A percentile compares a stretch with the other conserved stretches of the same genome.
Evolutionary conservation across 2,329 filamentous ascomycete species (phyloP).

Genomic region (Arachnopeziza araneosa): DNA sequence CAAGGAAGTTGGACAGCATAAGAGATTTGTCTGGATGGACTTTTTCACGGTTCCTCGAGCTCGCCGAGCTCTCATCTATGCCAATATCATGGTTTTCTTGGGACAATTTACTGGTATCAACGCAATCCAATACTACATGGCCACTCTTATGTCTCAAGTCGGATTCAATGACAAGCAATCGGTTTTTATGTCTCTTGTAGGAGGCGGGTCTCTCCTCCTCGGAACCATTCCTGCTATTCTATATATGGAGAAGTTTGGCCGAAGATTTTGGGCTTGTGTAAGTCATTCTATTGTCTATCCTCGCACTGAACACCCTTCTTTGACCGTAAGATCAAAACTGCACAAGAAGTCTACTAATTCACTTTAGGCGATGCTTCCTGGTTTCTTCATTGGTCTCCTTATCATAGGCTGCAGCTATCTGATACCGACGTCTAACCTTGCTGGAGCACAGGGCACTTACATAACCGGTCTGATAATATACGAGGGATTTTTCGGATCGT

Average conservation of each 20-base stretch:
- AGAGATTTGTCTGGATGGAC: slow-evolving; percentile 64
- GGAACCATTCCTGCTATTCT: slow-evolving; percentile 64
- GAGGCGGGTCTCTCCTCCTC: slow-evolving; percentile 60
- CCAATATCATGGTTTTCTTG: slow-evolving; percentile 64
- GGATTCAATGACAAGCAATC: slow-evolving; percentile 57
- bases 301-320: background rate
- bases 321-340: background rate
- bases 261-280: slow-evolving; percentile 67
- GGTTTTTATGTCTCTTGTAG: slow-evolving; percentile 72
- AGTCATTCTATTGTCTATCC: background rate
- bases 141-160: slow-evolving; percentile 59
- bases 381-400: slow-evolving; percentile 64
- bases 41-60: slow-evolving; percentile 66
- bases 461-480: slow-evolving; percentile 63
- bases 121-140: slow-evolving; percentile 69
- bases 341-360: background rate
- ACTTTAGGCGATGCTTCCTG: slow-evolving; percentile 52
- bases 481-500: slow-evolving; percentile 63
- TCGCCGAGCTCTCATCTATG: slow-evolving; percentile 60
- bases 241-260: slow-evolving; percentile 67
- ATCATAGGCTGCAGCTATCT: slow-evolving; percentile 61
- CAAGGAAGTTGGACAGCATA: slow-evolving; percentile 43
- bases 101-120: slow-evolving; percentile 69
- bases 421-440: slow-evolving; percentile 43
- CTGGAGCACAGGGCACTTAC: slow-evolving; percentile 53